These are phyloP conservation scores for Collybia mongolica DNA, from an alignment of 768 basidiomycete species.

Conservation along the genomic window DNA sequence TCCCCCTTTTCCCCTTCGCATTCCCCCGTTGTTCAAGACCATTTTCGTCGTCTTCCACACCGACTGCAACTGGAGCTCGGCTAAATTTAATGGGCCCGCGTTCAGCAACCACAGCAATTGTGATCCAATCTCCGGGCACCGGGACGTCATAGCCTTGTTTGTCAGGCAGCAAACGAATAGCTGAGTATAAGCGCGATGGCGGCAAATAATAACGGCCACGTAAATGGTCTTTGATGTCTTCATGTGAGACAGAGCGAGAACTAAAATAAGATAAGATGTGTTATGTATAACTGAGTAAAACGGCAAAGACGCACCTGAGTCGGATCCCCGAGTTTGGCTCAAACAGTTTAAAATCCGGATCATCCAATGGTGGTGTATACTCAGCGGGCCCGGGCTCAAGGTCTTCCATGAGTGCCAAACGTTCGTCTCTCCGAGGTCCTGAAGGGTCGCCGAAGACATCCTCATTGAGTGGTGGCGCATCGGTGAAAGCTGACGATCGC, in stretches of 20 bases:
- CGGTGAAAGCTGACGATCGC: conserved; percentile 34
- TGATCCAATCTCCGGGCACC: conserved; percentile 91
- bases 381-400: conserved; percentile 78
- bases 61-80: conserved; percentile 60
- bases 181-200: conserved; percentile 87
- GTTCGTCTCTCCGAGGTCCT: conserved; percentile 49
- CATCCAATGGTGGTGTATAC: conserved; percentile 67
- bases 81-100: conserved; percentile 77
- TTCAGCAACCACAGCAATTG: conserved; percentile 94
- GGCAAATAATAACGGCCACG: conserved; percentile 84
- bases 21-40: conserved; percentile 20
- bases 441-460: conserved; percentile 2
- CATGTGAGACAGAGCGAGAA: conserved; percentile 70
- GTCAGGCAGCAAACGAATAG: conserved; percentile 71
- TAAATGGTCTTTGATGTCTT: conserved; percentile 78
- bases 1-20: conserved; percentile 31
- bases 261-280: conserved; percentile 35
- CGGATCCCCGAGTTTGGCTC: conserved; percentile 93
- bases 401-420: conserved; percentile 71
- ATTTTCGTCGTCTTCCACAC: conserved; percentile 44
- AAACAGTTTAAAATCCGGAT: conserved; percentile 71
- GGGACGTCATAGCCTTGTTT: conserved; percentile 90
- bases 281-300: conserved; percentile 3
- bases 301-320: conserved; percentile 57
- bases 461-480: conserved; percentile 25